Percentiles rank a stretch among this genome's conserved stretches.
These are phyloP conservation scores for Leccinum variicolor DNA, from an alignment of 768 basidiomycete species.

Conservation along the genomic window DNA sequence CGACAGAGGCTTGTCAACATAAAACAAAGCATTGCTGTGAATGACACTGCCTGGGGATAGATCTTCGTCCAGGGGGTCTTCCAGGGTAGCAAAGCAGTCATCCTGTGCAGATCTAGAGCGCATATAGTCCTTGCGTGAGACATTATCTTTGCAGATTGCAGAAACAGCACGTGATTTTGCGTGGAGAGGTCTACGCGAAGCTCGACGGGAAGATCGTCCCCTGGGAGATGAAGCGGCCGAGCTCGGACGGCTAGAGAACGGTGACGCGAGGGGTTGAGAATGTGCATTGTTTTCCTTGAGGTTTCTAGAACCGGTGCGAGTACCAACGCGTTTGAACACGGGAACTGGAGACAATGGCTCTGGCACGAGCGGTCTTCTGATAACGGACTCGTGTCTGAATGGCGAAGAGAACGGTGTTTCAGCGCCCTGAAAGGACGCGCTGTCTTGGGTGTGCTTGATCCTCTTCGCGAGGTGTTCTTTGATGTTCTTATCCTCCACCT, in stretches of 20 bases:
- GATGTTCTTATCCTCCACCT: conserved; percentile 19
- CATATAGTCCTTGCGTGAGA: conserved; percentile 27
- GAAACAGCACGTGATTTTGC: conserved; percentile 42
- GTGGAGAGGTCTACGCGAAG: conserved; percentile 22
- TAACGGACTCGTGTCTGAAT: conserved; percentile 21
- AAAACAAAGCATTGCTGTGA: conserved; percentile 16
- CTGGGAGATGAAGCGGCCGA: conserved; percentile 39
- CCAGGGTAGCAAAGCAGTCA: conserved; percentile 14
- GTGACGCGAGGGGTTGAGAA: conserved; percentile 37
- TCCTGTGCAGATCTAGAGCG: conserved; percentile 13
- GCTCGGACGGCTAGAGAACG: conserved; percentile 44
- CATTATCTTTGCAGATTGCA: conserved; percentile 16
- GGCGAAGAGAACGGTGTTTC: conserved; percentile 27
- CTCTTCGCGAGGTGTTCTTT: conserved; percentile 33
- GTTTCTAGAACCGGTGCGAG: conserved; percentile 39
- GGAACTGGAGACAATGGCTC: conserved; percentile 46
- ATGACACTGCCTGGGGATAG: conserved; percentile 1
- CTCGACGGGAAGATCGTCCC: conserved; percentile 8
- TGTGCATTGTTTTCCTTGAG: conserved; percentile 37
- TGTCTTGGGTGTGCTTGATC: conserved; percentile 25
- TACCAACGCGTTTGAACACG: conserved; percentile 28
- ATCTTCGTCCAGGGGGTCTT: neutral
- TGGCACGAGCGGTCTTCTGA: conserved; percentile 19
- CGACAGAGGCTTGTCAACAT: conserved; percentile 20
- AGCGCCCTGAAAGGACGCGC: conserved; percentile 11